Percentiles rank a stretch among this genome's conserved stretches.
phyloP scores from a whole-genome alignment of 805 yeast species.

The Candida khao-thaluensis region DNA sequence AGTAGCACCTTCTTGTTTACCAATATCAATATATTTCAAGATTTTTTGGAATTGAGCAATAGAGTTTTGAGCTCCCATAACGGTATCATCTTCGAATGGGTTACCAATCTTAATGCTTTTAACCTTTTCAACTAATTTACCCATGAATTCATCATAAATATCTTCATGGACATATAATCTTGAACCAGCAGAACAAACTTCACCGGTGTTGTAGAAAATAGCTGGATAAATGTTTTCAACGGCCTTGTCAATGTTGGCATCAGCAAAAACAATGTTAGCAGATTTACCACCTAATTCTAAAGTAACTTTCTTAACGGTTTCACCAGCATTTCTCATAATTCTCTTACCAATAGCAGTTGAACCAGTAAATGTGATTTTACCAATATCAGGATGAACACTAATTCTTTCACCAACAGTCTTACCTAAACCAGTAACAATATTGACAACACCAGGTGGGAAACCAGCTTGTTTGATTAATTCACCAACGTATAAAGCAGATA shows the following conservation, averaged over 20 bases:
- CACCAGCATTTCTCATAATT: conserved; percentile 79
- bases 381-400: conserved; percentile 73
- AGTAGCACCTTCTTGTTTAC: conserved; percentile 82
- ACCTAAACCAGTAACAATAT: conserved; percentile 86
- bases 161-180: conserved; percentile 85
- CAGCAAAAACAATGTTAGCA: conserved; percentile 84
- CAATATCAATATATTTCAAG: conserved; percentile 70
- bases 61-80: conserved; percentile 93
- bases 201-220: conserved; percentile 92
- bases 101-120: conserved; percentile 66
- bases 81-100: conserved; percentile 74
- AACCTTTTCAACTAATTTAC: conserved; percentile 59
- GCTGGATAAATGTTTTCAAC: conserved; percentile 75
- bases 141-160: conserved; percentile 73
- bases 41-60: conserved; percentile 76
- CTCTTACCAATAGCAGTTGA: conserved; percentile 87
- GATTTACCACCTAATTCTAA: conserved; percentile 97
- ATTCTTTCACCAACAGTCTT: conserved; percentile 80
- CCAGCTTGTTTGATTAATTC: conserved; percentile 75
- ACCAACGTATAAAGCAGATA: conserved; percentile 78
- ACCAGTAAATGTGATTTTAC: conserved; percentile 93
- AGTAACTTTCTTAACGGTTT: conserved; percentile 83
- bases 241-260: conserved; percentile 76
- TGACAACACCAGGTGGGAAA: conserved; percentile 87
- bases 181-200: conserved; percentile 94